Base-by-base conservation (phyloP, 129 eudicot species). In the Flaveria ramosissima region DNA sequence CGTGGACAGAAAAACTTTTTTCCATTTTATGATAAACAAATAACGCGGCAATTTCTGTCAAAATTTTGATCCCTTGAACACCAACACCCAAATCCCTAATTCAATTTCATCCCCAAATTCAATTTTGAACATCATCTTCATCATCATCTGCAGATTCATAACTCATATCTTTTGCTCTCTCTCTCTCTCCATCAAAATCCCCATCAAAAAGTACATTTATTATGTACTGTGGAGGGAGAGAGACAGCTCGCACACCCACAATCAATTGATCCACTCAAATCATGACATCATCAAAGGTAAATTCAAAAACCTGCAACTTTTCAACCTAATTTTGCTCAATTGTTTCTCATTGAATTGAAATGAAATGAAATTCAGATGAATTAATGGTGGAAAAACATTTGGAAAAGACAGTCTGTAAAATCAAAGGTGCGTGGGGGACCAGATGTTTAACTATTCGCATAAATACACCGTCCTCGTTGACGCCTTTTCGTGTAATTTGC, bases 381-480 rank as follows among this genome's bases (percentile, higher is more conserved):
- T 61, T 60, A 51, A 62, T 61, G 26, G 36, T 63, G 27, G 83
- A 73, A 68, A 73, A 68, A 66, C 80, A 67, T 68, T 67, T 70
- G 13, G 69, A 80, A 65, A 80, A 46, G 45, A 66, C 83, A 80
- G 83, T 80, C 83, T 80, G 79, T 80, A 80, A 80, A 80, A 51
- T 72, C 70, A 46, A 60, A 45, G 71, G 81, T 53, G 69, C 32
- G 63, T 52, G 32, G 79, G 83, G 78, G 83, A 80, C 83, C 83
- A 80, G 17, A 17, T 21, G 41, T 78, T 50, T 65, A 73, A 73
- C 73, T 52, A 73, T 72, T 64, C 57, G 69, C 59, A 52, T 80
- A 73, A 79, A 79, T 79, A 66, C 79, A 73, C 79, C 74, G 68
- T 65, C 81, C 81, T 77, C 81, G 74, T 77, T 77, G 81, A 77